These are phyloP conservation scores for Tetragonia tetragonoides DNA, from an alignment of 148 eudicot species.

Conservation along the genomic window DNA sequence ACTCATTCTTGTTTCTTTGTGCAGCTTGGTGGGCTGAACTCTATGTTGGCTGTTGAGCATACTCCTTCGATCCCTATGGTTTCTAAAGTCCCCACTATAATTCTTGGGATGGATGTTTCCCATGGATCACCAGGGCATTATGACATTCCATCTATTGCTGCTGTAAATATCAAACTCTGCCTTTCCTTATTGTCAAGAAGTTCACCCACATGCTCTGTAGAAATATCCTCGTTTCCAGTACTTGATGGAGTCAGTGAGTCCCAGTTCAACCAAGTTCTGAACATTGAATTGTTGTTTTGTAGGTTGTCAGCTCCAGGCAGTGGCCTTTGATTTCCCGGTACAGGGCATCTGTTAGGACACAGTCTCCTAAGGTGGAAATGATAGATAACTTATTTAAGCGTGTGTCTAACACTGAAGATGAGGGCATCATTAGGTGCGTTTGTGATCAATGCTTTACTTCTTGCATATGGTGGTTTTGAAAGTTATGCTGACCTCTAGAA, in stretches of 20 bases:
- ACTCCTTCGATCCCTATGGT: constrained; percentile 60
- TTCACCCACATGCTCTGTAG: no score
- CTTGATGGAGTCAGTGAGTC: no score
- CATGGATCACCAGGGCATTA: constrained; percentile 77
- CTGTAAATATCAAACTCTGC: constrained; percentile 34
- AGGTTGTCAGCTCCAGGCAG: constrained; percentile 79
- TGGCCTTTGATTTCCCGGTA: constrained; percentile 78
- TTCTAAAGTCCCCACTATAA: constrained; percentile 66
- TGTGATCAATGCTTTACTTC: background rate
- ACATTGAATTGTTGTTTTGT: background rate
- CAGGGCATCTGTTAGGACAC: constrained; percentile 65
- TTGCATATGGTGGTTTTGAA: background rate
- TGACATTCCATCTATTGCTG: constrained; percentile 84
- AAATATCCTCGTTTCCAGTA: background rate
- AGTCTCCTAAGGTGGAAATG: constrained; percentile 73
- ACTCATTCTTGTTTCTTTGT: background rate
- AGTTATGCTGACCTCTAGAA: background rate
- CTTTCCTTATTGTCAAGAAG: background rate
- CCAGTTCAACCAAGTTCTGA: no score
- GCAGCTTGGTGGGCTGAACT: constrained; percentile 84
- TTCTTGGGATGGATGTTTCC: constrained; percentile 76
- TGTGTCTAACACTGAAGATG: constrained; percentile 60
- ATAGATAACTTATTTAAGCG: constrained; percentile 63
- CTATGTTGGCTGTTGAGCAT: constrained; percentile 51
- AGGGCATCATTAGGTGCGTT: constrained; percentile 63